Base-by-base conservation (phyloP, 2,329 filamentous ascomycete species). In the Fusarium albidum region DNA sequence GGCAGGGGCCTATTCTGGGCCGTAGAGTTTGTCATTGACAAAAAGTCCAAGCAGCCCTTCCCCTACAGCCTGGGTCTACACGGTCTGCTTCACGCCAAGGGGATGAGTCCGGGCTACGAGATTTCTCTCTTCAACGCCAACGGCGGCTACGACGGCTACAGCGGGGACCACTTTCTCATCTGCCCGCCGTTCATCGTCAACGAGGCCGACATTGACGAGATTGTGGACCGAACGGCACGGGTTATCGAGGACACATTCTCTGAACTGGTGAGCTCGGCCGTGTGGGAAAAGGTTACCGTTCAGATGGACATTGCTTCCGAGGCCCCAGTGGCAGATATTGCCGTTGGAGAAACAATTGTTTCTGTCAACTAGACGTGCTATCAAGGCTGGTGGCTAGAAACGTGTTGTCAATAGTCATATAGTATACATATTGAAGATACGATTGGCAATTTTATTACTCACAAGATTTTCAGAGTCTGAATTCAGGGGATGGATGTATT, bases 1-100 rank as follows among this genome's bases (percentile, higher is more conserved):
- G 64, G 64, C 0, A 21, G 58, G 10, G 64, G 64, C 0, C 31
- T 67, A 0, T 67, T 67, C 29, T 67, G 60, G 57, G 46, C 59
- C 0, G 58, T 67, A 0, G 64, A 67, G 3, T 67, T 67, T 4
- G 64, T 67, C 0, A 52, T 49, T 21, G 52, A 67, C 43, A 65
- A 62, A 5, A 26, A 58, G 9, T 52, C 54, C 21, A 67, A 67
- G 11, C 33, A 15, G 0, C 63, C 63, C 0, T 65, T 65, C 37
- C 47, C 64, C 0, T 58, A 38, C 12, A 57, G 52, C 5, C 29
- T 65, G 1, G 57, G 52, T 0, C 18, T 65, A 3, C 43, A 61
- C 13, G 21, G 43, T 2, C 31, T 53, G 51, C 5, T 65, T 2
- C 61, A 65, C 38, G 33, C 59, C 0, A 53, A 57, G 3, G 61